These are phyloP conservation scores for Calycina marina DNA, from an alignment of 2,329 filamentous ascomycete species.

Conservation along the genomic window DNA sequence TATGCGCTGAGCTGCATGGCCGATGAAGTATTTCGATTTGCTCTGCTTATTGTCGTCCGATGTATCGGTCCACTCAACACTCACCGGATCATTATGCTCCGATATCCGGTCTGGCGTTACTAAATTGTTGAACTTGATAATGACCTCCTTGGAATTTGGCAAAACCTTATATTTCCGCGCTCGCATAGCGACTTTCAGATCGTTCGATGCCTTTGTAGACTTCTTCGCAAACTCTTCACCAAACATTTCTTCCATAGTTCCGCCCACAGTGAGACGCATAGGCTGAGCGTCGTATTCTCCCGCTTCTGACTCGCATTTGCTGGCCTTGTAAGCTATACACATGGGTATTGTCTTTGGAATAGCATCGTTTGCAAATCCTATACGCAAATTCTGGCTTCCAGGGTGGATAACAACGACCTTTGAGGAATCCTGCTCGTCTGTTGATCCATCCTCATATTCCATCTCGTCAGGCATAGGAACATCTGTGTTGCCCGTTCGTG, in stretches of 20 bases:
- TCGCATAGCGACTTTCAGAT: slow-evolving; percentile 82
- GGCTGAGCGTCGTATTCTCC: slow-evolving; percentile 73
- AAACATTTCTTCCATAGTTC: slow-evolving; percentile 60
- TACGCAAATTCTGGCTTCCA: slow-evolving; percentile 86
- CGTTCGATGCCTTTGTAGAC: slow-evolving; percentile 70
- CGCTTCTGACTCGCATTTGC: slow-evolving; percentile 66
- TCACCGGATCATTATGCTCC: slow-evolving; percentile 85
- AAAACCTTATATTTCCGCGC: slow-evolving; percentile 87
- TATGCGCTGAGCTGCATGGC: slow-evolving; percentile 68
- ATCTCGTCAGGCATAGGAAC: slow-evolving; percentile 42
- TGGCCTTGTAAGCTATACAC: slow-evolving; percentile 70
- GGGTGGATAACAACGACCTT: slow-evolving; percentile 92
- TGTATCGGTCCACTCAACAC: slow-evolving; percentile 91
- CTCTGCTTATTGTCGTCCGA: slow-evolving; percentile 48
- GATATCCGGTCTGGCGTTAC: slow-evolving; percentile 75
- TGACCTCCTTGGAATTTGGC: slow-evolving; percentile 93
- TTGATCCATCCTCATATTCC: slow-evolving; percentile 35
- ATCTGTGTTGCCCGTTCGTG: slow-evolving; percentile 57
- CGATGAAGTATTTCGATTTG: slow-evolving; percentile 54
- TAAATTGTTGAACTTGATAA: slow-evolving; percentile 84
- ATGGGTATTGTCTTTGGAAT: slow-evolving; percentile 89
- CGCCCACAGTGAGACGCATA: slow-evolving; percentile 44
- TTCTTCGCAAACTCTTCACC: slow-evolving; percentile 66
- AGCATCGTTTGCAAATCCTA: slow-evolving; percentile 91
- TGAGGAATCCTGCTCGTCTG: slow-evolving; percentile 55